Evolutionary conservation across 371 early-diverging fungal species (phyloP).

Genomic region (Mortierella sp.): DNA sequence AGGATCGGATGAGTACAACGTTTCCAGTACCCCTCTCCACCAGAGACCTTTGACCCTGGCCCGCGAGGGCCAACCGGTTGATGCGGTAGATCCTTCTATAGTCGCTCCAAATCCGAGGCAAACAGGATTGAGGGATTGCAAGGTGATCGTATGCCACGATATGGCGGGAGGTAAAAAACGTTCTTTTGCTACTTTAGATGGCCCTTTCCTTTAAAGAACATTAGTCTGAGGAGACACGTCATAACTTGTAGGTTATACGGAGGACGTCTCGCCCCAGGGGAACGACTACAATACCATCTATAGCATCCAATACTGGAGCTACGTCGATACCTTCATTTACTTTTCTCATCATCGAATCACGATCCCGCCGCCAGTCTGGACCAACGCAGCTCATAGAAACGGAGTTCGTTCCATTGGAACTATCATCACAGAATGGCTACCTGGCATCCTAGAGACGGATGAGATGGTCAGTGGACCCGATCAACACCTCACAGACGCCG

Average conservation of each 20-base stretch:
- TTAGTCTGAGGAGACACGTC: too few species aligned
- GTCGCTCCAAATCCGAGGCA: background rate
- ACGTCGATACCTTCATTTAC: conserved; percentile 72
- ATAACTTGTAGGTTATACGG: conserved; percentile 69
- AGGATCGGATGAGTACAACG: conserved; percentile 47
- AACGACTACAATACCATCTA: conserved; percentile 59
- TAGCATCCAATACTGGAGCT: conserved; percentile 64
- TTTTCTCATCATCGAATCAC: conserved; percentile 71
- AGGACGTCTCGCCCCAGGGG: conserved; percentile 66
- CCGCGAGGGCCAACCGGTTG: background rate
- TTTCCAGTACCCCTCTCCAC: conserved; percentile 46
- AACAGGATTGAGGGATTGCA: conserved; percentile 12
- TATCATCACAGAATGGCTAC: conserved; percentile 61
- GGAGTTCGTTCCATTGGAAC: conserved; percentile 67
- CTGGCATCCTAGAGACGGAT: conserved; percentile 59
- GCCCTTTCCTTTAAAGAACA: too few species aligned
- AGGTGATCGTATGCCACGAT: conserved; percentile 70
- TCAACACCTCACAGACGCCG: conserved; percentile 12
- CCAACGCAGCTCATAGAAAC: conserved; percentile 70
- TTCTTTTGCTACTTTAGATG: too few species aligned
- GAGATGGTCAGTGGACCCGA: conserved; percentile 58
- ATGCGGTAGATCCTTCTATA: too few species aligned
- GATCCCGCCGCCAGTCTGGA: conserved; percentile 74
- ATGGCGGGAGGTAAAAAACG: conserved; percentile 68
- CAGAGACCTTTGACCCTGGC: conserved; percentile 15